Base-by-base conservation (phyloP, 768 basidiomycete species). In the Lactarius hatsudake region DNA sequence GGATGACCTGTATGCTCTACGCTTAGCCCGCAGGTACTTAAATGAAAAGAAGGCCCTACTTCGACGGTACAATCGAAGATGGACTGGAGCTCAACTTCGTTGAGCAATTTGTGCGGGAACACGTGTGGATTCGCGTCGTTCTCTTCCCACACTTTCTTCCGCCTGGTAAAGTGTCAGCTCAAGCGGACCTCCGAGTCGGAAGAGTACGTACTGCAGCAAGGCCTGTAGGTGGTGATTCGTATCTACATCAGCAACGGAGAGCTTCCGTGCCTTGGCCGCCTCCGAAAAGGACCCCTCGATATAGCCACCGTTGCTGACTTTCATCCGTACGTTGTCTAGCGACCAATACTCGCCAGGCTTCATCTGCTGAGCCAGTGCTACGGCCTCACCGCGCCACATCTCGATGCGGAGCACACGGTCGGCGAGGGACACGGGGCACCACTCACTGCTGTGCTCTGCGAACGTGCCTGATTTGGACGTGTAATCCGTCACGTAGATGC, bases 311-410 rank as follows among this genome's bases (percentile, higher is more conserved):
- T 13, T 51, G 43, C 61, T 59, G 32, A 64, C 17, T 38, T 67
- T 70, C 65, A 71, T 64, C 18, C 71, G 62, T 23, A 70, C 71
- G 30, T 71, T 71, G 28, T 69, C 61, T 18, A 71, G 58, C 9
- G 63, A 62, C 68, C 69, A 71, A 40, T 64, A 67, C 15, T 71
- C 71, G 69, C 71, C 71, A 43, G 71, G 65, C n/a, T 64, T 64
- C 71, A 71, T 71, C 17, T 30, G 51, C 62, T 60, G 48, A 9
- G 48, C 69, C 3, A 71, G 56, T 4, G 43, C 30, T 15, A 61
- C 69, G 23, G 71, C 71, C 36, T 64, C 42, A 17, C 30, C 69
- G 20, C 68, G 64, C 71, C 71, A 71, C 61, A 71, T 71, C 57
- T 71, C 71, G 38, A 71, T 67, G 36, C 68, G 65, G 18, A 71